These are phyloP conservation scores for Vaccinium macrocarpon DNA, from an alignment of 148 eudicot species.

Conservation along the genomic window DNA sequence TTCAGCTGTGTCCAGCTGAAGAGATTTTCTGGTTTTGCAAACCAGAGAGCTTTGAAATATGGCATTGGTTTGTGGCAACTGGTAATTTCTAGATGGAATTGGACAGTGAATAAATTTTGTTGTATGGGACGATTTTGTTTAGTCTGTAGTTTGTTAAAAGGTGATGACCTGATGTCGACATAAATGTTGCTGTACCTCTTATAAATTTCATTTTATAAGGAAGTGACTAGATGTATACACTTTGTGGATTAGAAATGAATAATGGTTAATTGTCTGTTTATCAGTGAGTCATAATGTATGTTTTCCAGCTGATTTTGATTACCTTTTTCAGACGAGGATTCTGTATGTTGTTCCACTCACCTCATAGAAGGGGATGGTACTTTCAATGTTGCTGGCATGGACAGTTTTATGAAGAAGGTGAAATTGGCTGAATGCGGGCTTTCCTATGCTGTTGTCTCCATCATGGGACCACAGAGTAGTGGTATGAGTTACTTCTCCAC, in stretches of 20 bases:
- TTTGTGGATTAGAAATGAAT: too few relatives aligned
- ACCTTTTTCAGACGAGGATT: too few relatives aligned
- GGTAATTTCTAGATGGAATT: background rate
- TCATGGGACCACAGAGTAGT: conserved; percentile 99
- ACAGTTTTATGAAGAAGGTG: conserved; percentile 68
- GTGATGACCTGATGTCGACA: background rate
- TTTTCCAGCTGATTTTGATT: background rate
- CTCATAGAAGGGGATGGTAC: conserved; percentile 59
- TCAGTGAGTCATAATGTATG: background rate
- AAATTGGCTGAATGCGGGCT: conserved; percentile 90
- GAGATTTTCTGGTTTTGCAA: background rate
- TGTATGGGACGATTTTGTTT: background rate
- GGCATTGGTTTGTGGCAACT: background rate
- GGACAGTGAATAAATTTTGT: background rate
- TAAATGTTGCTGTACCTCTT: background rate
- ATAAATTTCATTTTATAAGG: background rate
- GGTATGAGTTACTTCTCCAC: conserved; percentile 45
- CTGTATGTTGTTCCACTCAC: conserved; percentile 20
- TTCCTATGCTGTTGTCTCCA: conserved; percentile 92
- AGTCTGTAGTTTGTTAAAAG: background rate
- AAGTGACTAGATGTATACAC: background rate
- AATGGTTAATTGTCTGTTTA: background rate
- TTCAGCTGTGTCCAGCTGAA: background rate
- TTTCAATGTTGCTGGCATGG: conserved; percentile 73
- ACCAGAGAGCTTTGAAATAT: background rate